Evolutionary conservation across 2,329 filamentous ascomycete genomes (phyloP), one percentile per base, ranked within the genome.

Genomic region (Cladosporium sp.): DNA sequence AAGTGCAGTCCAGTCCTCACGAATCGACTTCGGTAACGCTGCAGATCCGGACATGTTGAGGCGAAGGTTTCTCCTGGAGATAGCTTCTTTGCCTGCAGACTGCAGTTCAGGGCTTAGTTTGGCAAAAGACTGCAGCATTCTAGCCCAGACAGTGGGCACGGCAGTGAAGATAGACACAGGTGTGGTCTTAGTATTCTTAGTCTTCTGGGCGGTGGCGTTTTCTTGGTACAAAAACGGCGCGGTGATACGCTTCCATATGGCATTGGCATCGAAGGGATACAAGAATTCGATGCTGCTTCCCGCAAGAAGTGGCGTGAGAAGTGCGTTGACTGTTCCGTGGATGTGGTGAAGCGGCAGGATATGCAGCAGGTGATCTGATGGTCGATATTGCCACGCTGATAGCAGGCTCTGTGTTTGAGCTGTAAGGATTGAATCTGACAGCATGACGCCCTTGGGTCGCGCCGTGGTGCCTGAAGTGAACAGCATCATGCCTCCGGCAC

Each of bases 391-490:
- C 94, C 94, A 99, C 5, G 94, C 94, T 69, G 92, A 75, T 37
- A 90, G 78, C 39, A 99, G 82, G 7, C 91, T 94, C 22, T 78
- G 79, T 12, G 88, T 87, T 77, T 99, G 94, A 11, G 94, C 92
- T 3, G 88, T 89, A 62, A 97, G 82, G 49, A 88, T 89, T 3
- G 84, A 85, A 65, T 90, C 84, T 0, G 92, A 90, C 9, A 97
- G 84, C 8, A 97, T 76, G 2, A 97, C 93, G 34, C 93, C 93
- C 84, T 97, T 97, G 0, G 94, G 94, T 65, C 91, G 80, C 73
- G 88, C 94, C 5, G 94, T 99, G 0, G 94, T 99, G 38, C 94
- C 94, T 1, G 93, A 97, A 3, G 94, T 99, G 75, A 97, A 99
- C 12, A 99, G 82, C 92, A 99, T 97, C 85, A 99, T 89, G 54